Percentiles rank a stretch among this genome's conserved stretches.
Evolutionary conservation across 228 moss, liverwort and hornwort genomes (phyloP).

Genomic region (Sphagnum fallax): DNA sequence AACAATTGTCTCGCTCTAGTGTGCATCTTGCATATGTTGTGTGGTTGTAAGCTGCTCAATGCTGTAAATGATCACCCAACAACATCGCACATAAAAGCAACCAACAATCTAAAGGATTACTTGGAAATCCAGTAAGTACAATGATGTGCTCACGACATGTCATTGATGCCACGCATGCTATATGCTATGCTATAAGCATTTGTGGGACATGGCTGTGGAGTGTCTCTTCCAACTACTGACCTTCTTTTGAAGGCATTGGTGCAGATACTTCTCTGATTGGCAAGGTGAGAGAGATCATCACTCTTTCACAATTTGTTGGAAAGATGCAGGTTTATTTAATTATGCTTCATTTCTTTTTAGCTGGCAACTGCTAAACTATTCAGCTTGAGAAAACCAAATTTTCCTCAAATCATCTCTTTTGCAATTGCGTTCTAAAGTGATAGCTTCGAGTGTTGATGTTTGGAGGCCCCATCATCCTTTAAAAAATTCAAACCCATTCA

Average conservation of each 20-base stretch:
- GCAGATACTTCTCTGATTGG: conserved; percentile 67
- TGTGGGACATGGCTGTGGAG: conserved; percentile 65
- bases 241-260: conserved; percentile 66
- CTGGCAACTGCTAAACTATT: neutral
- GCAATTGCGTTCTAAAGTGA: neutral
- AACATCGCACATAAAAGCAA: too few species aligned
- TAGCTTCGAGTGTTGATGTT: neutral
- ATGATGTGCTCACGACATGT: neutral
- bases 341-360: too few species aligned
- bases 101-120: too few species aligned
- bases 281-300: conserved; percentile 36
- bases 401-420: neutral
- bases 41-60: neutral
- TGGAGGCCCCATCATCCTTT: too few species aligned
- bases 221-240: conserved; percentile 56
- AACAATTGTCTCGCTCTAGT: neutral
- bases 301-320: neutral
- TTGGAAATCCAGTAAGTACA: too few species aligned
- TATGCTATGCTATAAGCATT: conserved; percentile 36
- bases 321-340: too few species aligned
- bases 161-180: conserved; percentile 61
- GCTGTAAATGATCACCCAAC: too few species aligned
- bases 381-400: neutral
- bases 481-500: too few species aligned
- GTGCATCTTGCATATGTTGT: neutral